phyloP scores from a whole-genome alignment of 345 rosid genomes.

The Eucalyptus virginea region DNA sequence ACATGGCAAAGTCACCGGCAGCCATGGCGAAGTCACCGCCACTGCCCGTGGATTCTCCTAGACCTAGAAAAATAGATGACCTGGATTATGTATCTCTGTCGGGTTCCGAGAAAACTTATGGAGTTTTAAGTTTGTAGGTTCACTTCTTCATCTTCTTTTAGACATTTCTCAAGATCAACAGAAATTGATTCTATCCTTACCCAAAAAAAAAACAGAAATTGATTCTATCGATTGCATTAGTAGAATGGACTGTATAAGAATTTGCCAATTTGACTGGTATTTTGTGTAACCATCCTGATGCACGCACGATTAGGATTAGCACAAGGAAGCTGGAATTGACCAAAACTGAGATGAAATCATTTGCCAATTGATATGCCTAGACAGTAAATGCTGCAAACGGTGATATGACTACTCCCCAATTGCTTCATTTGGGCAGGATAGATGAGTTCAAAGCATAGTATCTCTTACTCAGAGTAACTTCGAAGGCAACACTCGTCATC shows the following conservation, averaged over 20 bases:
- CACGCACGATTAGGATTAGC: not conserved
- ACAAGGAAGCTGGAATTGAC: not conserved
- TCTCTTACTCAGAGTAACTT: not conserved
- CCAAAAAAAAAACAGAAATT: too few species aligned
- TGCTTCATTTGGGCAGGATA: not conserved
- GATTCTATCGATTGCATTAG: not conserved
- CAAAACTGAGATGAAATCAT: not conserved
- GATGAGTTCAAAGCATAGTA: not conserved
- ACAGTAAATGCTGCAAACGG: not conserved
- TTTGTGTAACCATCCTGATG: not conserved
- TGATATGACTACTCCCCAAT: not conserved
- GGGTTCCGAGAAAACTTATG: not conserved
- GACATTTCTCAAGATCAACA: not conserved
- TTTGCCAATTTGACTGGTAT: not conserved
- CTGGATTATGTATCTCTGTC: not conserved
- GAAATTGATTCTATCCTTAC: not conserved
- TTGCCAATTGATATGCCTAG: not conserved
- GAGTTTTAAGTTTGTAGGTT: not conserved
- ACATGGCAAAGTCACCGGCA: not conserved
- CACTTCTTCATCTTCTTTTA: not conserved
- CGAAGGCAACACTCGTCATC: not conserved
- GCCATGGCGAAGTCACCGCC: not conserved
- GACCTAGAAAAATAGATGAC: not conserved
- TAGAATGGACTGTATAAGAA: not conserved
- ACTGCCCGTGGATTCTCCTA: accelerated